A percentile compares a stretch with the other conserved stretches of the same genome.
Evolutionary conservation across 139 green algal genomes (phyloP).

Genomic region (Chlamydomonas incerta): DNA sequence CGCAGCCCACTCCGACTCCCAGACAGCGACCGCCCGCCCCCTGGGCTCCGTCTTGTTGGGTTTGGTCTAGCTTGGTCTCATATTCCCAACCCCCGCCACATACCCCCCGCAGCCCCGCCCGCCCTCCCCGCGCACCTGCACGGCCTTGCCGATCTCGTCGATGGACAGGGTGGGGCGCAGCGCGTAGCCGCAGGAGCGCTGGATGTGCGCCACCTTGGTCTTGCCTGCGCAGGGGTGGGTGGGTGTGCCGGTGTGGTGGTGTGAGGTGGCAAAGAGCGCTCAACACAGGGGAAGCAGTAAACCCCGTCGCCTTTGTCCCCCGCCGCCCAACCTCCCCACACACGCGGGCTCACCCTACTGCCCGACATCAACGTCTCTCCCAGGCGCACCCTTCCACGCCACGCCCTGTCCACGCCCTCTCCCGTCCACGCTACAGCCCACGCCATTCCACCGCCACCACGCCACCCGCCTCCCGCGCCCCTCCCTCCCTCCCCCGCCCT

Average conservation of each 20-base stretch:
- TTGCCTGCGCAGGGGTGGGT: conserved; percentile 42
- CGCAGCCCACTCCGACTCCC: too few relatives aligned
- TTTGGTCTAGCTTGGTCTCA: not conserved
- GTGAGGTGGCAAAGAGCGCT: not conserved
- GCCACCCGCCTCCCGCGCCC: not conserved
- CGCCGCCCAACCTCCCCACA: too few relatives aligned
- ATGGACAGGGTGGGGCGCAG: conserved; percentile 88
- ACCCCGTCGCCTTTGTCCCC: too few relatives aligned
- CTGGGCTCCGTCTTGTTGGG: too few relatives aligned
- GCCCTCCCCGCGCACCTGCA: conserved; percentile 38
- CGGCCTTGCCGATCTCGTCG: conserved; percentile 74
- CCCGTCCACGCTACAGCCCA: not conserved
- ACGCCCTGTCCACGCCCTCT: too few relatives aligned
- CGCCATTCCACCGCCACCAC: not conserved
- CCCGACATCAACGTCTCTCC: too few relatives aligned
- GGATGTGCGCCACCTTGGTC: conserved; percentile 86
- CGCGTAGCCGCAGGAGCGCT: conserved; percentile 96
- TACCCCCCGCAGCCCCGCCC: not conserved
- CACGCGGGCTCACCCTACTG: too few relatives aligned
- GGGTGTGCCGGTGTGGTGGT: not conserved
- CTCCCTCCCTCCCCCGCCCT: not conserved
- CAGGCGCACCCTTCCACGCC: too few relatives aligned
- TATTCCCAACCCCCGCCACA: not conserved
- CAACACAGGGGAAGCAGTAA: too few relatives aligned
- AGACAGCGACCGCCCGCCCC: too few relatives aligned